Percentiles rank a stretch among this genome's conserved stretches.
phyloP scores from a whole-genome alignment of 352 stramenopile genomes.

The Globisporangium canariense region DNA sequence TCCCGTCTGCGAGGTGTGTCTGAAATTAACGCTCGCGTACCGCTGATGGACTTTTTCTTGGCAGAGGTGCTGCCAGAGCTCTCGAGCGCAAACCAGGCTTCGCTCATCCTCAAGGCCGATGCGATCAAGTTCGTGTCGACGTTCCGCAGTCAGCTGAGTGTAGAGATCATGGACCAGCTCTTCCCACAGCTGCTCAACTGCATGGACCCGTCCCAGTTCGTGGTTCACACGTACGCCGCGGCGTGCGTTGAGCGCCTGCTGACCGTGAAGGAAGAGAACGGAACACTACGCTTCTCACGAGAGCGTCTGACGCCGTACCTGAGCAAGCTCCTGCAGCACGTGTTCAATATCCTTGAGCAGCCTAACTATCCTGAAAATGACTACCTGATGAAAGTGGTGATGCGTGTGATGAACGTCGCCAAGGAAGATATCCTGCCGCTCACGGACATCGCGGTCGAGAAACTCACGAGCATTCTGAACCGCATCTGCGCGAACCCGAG shows the following conservation, averaged over 20 bases:
- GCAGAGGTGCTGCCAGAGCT: constrained; percentile 93
- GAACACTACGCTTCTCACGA: constrained; percentile 73
- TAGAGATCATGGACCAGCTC: constrained; percentile 90
- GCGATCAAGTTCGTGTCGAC: constrained; percentile 98
- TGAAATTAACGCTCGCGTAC: constrained; percentile 92
- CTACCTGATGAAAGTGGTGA: constrained; percentile 99
- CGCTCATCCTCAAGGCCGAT: constrained; percentile 95
- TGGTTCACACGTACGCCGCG: constrained; percentile 98
- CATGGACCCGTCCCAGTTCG: constrained; percentile 83
- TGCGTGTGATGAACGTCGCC: constrained; percentile 92
- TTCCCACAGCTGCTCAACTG: constrained; percentile 91
- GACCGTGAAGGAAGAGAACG: constrained; percentile 89
- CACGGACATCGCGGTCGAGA: constrained; percentile 92
- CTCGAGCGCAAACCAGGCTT: constrained; percentile 74
- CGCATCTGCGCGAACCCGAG: constrained; percentile 97
- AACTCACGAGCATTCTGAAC: constrained; percentile 92
- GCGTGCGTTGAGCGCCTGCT: constrained; percentile 95
- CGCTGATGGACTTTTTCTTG: constrained; percentile 97
- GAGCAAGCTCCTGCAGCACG: constrained; percentile 89
- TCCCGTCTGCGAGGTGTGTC: constrained; percentile 92
- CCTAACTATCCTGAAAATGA: constrained; percentile 96
- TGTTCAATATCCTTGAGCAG: constrained; percentile 96
- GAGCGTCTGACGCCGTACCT: constrained; percentile 90
- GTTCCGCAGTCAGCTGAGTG: constrained; percentile 96
- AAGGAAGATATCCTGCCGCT: constrained; percentile 92